A percentile compares a stretch with the other conserved stretches of the same genome.
These are phyloP conservation scores for Lipomyces spencermartinsiae DNA, from an alignment of 805 yeast genomes.

Conservation along the genomic window DNA sequence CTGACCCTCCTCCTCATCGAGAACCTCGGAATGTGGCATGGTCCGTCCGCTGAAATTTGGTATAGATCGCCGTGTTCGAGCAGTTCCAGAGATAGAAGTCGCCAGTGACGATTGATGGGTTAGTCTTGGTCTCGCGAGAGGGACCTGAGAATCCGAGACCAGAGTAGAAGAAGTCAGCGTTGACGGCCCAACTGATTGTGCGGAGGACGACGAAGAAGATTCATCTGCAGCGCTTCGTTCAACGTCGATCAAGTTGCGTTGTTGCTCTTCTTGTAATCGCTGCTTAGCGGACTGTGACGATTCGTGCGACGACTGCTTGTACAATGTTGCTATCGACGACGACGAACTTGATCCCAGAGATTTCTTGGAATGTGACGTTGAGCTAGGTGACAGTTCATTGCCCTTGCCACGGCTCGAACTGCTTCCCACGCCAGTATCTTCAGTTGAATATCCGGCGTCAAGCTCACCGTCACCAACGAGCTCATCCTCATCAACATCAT, in stretches of 20 bases:
- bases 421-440: constrained; percentile 35
- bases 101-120: constrained; percentile 33
- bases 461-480: constrained; percentile 25
- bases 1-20: constrained; percentile 43
- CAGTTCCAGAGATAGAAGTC: constrained; percentile 18
- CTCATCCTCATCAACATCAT: constrained; percentile 41
- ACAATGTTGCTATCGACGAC: constrained; percentile 28
- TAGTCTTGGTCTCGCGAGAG: constrained; percentile 20
- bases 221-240: constrained; percentile 22
- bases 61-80: constrained; percentile 32
- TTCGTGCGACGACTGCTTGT: constrained; percentile 13
- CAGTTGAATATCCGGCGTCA: constrained; percentile 29
- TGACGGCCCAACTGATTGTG: background rate
- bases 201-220: constrained; percentile 1
- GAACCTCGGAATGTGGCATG: constrained; percentile 44
- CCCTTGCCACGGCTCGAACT: constrained; percentile 27
- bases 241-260: constrained; percentile 21
- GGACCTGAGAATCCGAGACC: background rate
- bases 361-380: constrained; percentile 20
- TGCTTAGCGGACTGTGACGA: constrained; percentile 12
- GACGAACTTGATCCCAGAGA: constrained; percentile 16
- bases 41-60: constrained; percentile 46
- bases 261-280: constrained; percentile 16
- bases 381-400: constrained; percentile 26
- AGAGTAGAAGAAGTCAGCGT: constrained; percentile 8